Conservation (phyloP, 2,329 filamentous ascomycete species). For the Chaetomiaceae sp. region DNA sequence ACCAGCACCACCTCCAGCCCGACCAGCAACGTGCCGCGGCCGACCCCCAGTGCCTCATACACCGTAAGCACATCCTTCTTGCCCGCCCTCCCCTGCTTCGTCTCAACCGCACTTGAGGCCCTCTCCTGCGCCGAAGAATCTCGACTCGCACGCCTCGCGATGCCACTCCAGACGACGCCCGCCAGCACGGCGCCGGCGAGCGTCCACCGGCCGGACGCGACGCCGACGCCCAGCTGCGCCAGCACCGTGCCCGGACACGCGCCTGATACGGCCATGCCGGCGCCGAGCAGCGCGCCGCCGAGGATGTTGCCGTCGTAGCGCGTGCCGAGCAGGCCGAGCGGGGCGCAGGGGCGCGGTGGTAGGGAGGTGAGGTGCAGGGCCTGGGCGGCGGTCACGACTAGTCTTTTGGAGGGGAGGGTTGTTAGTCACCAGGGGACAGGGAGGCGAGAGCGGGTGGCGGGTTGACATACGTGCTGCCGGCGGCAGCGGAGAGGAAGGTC, state of each 20-base stretch:
- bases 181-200: slow-evolving; percentile 50
- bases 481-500: slow-evolving; percentile 56
- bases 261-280: slow-evolving; percentile 61
- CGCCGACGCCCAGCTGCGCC: slow-evolving; percentile 50
- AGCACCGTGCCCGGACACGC: slow-evolving; percentile 61
- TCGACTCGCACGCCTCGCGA: slow-evolving; percentile 31
- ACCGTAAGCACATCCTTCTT: slow-evolving; percentile 28
- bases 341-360: slow-evolving; percentile 44
- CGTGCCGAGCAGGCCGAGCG: slow-evolving; percentile 44
- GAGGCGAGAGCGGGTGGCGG: not conserved
- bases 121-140: not conserved
- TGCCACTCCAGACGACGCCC: slow-evolving; percentile 47
- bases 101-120: no score
- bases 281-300: slow-evolving; percentile 55
- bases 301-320: slow-evolving; percentile 58
- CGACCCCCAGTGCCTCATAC: slow-evolving; percentile 36
- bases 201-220: slow-evolving; percentile 45
- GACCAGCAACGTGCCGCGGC: slow-evolving; percentile 32
- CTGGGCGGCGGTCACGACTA: slow-evolving; percentile 42
- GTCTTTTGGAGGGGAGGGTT: slow-evolving; percentile 27
- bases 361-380: slow-evolving; percentile 37
- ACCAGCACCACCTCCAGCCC: slow-evolving; percentile 39
- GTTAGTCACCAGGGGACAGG: no score
- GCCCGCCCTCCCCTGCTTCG: not conserved
- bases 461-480: slow-evolving; percentile 50